These are phyloP conservation scores for Globisporangium recalcitrans DNA, from an alignment of 352 stramenopile species.

Conservation along the genomic window DNA sequence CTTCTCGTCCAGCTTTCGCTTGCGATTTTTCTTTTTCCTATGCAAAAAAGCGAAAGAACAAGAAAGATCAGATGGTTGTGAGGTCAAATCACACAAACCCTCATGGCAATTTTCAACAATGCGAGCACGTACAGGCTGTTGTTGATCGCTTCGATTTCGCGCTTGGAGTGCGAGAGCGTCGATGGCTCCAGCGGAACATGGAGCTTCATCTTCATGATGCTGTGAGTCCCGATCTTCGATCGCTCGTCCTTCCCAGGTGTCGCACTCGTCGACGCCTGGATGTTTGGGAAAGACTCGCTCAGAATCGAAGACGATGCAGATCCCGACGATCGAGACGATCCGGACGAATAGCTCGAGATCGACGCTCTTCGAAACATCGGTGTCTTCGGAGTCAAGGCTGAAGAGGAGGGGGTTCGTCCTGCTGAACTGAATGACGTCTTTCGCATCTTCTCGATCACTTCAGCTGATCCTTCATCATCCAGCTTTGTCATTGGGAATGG, in stretches of 20 bases:
- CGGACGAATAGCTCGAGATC: slow-evolving; percentile 32
- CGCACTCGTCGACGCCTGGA: slow-evolving; percentile 67
- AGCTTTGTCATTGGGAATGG: slow-evolving; percentile 44
- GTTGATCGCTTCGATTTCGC: slow-evolving; percentile 79
- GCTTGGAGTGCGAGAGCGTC: slow-evolving; percentile 41
- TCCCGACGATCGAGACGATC: slow-evolving; percentile 17
- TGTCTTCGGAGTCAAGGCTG: slow-evolving; percentile 20
- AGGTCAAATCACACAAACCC: too few species aligned
- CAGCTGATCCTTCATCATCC: slow-evolving; percentile 11
- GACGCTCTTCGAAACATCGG: slow-evolving; percentile 14
- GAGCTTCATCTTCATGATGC: slow-evolving; percentile 78
- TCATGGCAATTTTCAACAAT: background rate
- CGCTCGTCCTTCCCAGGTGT: slow-evolving; percentile 66
- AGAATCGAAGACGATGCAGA: slow-evolving; percentile 21
- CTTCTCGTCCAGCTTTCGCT: slow-evolving; percentile 54
- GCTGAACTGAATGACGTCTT: slow-evolving; percentile 1
- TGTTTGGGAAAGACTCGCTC: slow-evolving; percentile 68
- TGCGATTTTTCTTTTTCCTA: slow-evolving; percentile 58
- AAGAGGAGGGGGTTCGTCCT: slow-evolving; percentile 11
- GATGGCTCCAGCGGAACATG: slow-evolving; percentile 48
- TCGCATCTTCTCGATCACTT: background rate
- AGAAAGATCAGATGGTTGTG: too few species aligned
- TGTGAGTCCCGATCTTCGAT: slow-evolving; percentile 48
- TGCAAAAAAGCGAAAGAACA: background rate
- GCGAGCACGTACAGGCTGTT: slow-evolving; percentile 52